Evolutionary conservation across 768 basidiomycete genomes (phyloP).

Genomic region (Phanerochaete carnosa): DNA sequence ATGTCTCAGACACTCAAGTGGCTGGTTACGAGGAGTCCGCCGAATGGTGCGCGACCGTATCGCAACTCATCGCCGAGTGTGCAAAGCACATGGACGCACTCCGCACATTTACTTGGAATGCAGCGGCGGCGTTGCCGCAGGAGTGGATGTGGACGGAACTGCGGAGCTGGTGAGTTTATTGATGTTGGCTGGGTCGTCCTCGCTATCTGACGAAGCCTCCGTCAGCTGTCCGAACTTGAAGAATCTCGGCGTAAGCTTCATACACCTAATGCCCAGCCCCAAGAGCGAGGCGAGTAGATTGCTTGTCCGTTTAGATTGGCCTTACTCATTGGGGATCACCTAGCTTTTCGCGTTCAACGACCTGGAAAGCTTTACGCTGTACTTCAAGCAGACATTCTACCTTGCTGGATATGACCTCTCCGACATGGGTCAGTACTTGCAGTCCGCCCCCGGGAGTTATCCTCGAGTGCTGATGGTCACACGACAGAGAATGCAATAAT

Average conservation of each 20-base stretch:
- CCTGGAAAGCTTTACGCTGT: conserved; percentile 60
- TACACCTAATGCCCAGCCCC: conserved; percentile 51
- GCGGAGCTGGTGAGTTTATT: conserved; percentile 51
- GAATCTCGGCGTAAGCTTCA: conserved; percentile 60
- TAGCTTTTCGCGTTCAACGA: conserved; percentile 70
- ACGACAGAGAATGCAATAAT: conserved; percentile 47
- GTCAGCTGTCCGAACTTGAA: conserved; percentile 63
- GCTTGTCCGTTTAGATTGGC: too few relatives aligned
- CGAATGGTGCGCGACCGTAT: conserved; percentile 35
- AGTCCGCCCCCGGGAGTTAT: not conserved
- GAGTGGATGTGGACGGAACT: conserved; percentile 82
- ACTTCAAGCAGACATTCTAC: conserved; percentile 61
- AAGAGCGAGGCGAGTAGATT: conserved; percentile 58
- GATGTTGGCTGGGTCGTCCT: conserved; percentile 1
- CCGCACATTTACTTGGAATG: conserved; percentile 67
- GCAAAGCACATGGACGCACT: conserved; percentile 60
- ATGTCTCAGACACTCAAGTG: not conserved
- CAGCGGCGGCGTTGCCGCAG: conserved; percentile 53
- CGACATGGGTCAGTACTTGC: conserved; percentile 33
- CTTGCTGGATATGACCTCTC: conserved; percentile 24
- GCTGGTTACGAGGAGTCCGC: conserved; percentile 19
- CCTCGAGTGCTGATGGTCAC: not conserved
- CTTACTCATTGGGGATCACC: not conserved
- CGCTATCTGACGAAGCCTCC: not conserved
- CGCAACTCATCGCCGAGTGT: conserved; percentile 47